Evolutionary conservation across 1,284 basidiomycete genomes (phyloP).

Genomic region (Ceratobasidium sp.): DNA sequence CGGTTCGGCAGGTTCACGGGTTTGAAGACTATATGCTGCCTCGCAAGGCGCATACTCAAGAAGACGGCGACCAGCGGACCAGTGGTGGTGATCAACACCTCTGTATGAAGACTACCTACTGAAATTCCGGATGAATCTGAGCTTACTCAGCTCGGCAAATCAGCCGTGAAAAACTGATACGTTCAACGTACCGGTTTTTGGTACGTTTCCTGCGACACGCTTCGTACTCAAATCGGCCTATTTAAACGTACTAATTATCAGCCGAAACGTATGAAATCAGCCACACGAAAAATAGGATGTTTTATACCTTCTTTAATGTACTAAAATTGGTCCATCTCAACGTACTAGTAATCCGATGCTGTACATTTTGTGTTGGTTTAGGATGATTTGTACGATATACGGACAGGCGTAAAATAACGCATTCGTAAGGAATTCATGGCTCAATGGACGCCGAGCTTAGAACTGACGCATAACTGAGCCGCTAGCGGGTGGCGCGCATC

Average conservation of each 20-base stretch:
- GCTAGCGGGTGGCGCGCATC: too few species aligned
- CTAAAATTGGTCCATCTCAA: too few species aligned
- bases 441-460: too few species aligned
- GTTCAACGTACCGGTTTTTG: background rate
- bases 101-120: background rate
- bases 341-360: too few species aligned
- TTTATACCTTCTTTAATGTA: background rate
- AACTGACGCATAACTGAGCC: too few species aligned
- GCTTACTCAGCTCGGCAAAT: conserved; percentile 11
- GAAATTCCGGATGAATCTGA: conserved; percentile 5
- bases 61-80: background rate
- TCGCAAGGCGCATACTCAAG: background rate
- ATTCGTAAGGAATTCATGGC: too few species aligned
- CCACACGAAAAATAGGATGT: background rate
- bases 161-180: background rate
- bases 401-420: too few species aligned
- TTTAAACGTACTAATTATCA: background rate
- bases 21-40: conserved; percentile 21
- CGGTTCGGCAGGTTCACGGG: background rate
- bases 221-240: background rate
- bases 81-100: background rate
- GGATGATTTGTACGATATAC: too few species aligned
- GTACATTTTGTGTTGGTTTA: too few species aligned
- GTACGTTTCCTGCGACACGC: too few species aligned
- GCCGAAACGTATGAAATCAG: background rate